These are phyloP conservation scores for Aspergillus sp. DNA, from an alignment of 2,329 filamentous ascomycete species.

Conservation along the genomic window DNA sequence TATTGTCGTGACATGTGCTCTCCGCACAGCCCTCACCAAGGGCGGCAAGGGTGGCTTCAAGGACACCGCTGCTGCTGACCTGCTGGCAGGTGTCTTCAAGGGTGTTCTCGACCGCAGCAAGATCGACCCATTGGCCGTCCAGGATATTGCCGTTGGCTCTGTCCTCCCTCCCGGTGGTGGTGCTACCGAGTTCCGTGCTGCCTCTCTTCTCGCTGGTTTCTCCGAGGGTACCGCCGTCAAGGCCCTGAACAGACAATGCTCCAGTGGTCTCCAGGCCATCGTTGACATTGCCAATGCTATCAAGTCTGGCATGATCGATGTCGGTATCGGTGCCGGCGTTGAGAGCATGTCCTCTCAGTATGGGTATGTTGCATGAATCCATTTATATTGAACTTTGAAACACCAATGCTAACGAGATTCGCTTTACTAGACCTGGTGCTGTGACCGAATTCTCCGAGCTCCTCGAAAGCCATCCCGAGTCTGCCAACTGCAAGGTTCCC, in stretches of 20 bases:
- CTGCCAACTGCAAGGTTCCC: constrained; percentile 94
- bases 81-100: constrained; percentile 79
- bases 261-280: constrained; percentile 84
- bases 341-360: constrained; percentile 96
- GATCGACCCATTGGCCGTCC: constrained; percentile 81
- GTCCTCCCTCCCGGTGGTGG: constrained; percentile 91
- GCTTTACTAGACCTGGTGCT: constrained; percentile 60
- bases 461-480: constrained; percentile 73
- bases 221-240: constrained; percentile 79
- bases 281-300: constrained; percentile 95
- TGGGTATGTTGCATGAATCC: constrained; percentile 53
- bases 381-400: too few relatives aligned
- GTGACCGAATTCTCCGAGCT: constrained; percentile 90
- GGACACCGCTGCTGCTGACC: constrained; percentile 81
- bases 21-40: constrained; percentile 88
- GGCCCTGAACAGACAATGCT: constrained; percentile 90
- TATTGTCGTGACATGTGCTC: constrained; percentile 86
- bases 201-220: constrained; percentile 85
- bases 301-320: constrained; percentile 84
- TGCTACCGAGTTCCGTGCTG: constrained; percentile 94
- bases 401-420: too few relatives aligned
- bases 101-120: constrained; percentile 77
- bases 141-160: constrained; percentile 87
- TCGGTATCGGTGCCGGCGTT: constrained; percentile 89
- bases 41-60: constrained; percentile 94